Base-by-base conservation (phyloP, 495 filamentous ascomycete species). In the Cairneyella variabilis region DNA sequence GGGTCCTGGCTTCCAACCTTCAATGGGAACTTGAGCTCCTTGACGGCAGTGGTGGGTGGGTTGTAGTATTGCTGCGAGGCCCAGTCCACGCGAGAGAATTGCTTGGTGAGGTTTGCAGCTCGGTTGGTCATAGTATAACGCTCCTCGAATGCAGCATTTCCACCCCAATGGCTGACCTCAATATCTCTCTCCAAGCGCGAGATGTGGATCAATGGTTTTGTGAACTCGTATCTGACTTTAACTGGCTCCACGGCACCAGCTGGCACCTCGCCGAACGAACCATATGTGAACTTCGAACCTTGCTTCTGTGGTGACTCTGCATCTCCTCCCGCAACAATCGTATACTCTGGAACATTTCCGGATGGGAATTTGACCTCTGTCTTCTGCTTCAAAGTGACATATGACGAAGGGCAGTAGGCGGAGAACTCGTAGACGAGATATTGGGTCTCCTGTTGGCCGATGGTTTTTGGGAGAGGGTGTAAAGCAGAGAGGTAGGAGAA, bases 151-250 rank as follows among this genome's bases (percentile, higher is more conserved):
- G 92, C 93, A 36, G 97, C 70, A 66, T 97, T 97, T 21, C 93
- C 95, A 55, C 93, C 93, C 93, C 93, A 98, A 67, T 97, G 95
- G 60, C 88, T 93, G 56, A 97, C 86, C 68, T 97, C 92, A 51
- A 98, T 71, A 61, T 96, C 91, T 21, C 93, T 84, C 74, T 97
- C 88, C 38, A 97, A 73, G 5, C 79, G 68, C 16, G 79, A 80
- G 32, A 86, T 78, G 60, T 90, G 88, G 49, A 83, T 85, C 36
- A 98, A 72, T 5, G 93, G 95, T 67, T 88, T 90, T 38, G 90
- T 98, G 76, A 96, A 96, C 63, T 97, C 91, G 71, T 95, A 97
- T 36, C 95, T 89, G 20, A 96, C 84, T 53, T 73, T 80, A 51
- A 90, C 76, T 9, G 84, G 82, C 62, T 91, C 77, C 17, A 76